Conservation (phyloP, 371 early-diverging fungal species). For the Apophysomyces trapeziformis region DNA sequence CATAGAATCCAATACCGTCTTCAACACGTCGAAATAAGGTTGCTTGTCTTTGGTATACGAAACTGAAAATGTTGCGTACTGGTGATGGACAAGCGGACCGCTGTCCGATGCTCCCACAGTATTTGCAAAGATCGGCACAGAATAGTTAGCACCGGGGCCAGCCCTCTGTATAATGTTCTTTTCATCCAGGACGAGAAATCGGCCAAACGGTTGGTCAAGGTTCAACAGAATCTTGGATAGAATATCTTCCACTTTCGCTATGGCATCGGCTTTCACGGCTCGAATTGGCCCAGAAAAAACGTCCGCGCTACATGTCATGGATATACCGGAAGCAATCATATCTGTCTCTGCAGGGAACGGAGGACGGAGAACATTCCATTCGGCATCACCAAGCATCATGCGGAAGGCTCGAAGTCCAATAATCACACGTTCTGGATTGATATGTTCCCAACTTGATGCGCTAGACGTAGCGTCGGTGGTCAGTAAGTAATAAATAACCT, state of each 20-base stretch:
- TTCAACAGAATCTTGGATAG: constrained; percentile 55
- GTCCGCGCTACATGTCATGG: constrained; percentile 43
- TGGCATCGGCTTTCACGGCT: constrained; percentile 47
- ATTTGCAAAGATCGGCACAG: constrained; percentile 44
- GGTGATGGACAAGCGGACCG: constrained; percentile 59
- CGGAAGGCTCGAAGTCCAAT: constrained; percentile 78
- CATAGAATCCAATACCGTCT: constrained; percentile 69
- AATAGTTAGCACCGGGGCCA: constrained; percentile 27
- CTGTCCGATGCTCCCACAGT: constrained; percentile 28
- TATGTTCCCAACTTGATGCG: constrained; percentile 53
- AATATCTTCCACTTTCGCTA: constrained; percentile 61
- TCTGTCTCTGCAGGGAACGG: constrained; percentile 64
- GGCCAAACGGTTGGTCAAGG: constrained; percentile 63
- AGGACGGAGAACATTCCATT: constrained; percentile 54
- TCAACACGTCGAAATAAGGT: constrained; percentile 69
- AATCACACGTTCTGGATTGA: constrained; percentile 77
- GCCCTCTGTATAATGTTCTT: constrained; percentile 50
- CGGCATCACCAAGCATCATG: constrained; percentile 72
- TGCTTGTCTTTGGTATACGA: constrained; percentile 72
- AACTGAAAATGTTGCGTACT: constrained; percentile 62
- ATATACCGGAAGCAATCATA: constrained; percentile 42
- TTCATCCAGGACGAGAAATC: constrained; percentile 53
- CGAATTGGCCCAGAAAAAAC: constrained; percentile 42
- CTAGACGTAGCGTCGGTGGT: constrained; percentile 53
- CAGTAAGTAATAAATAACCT: constrained; percentile 69